Evolutionary conservation across 306 rosid genomes (phyloP), one percentile per base, ranked within the genome.

Genomic region (Malus asiatica): DNA sequence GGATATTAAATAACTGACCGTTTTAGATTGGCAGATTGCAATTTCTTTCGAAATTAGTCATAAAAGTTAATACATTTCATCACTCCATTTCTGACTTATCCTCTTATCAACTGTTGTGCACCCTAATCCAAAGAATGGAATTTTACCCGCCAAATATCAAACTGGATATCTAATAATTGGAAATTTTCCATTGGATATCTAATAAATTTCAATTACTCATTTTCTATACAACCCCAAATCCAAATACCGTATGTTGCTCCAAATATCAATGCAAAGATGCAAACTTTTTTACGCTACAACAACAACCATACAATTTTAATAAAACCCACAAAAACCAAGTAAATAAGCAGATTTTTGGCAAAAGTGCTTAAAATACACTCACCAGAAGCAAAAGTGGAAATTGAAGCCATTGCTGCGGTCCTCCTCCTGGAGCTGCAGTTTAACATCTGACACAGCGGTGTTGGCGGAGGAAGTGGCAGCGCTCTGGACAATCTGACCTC

Each of bases 391-490:
- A 81, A 60, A 81, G 72, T 75, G 68, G 82, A 72, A 25, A 76
- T 44, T 57, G 81, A 76, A 42, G 75, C 66, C 71, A 15, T 35
- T 64, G 63, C 20, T n/a, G 20, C 1, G 25, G 23, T 51, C 76
- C 72, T 70, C 78, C 42, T 70, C 27, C 27, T 25, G 75, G 40
- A 67, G 67, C 23, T 77, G 79, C 60, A 18, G 68, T 16, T 77
- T 81, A 65, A 78, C 46, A 66, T 85, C 89, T 25, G 91, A 79
- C 14, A 79, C 64, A 23, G 73, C n/a, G 48, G 82, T 76, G 69
- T 82, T 78, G 66, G 82, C 30, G 19, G 81, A 88, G 35, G 82
- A 74, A 52, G 81, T 45, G 62, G 80, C 62, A 27, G 51, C 29
- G 58, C 25, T 60, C 6, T 48, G 78, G 60, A 64, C 61, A 14